Base-by-base conservation (phyloP, 768 basidiomycete genomes). In the Phaffia tasmanica region DNA sequence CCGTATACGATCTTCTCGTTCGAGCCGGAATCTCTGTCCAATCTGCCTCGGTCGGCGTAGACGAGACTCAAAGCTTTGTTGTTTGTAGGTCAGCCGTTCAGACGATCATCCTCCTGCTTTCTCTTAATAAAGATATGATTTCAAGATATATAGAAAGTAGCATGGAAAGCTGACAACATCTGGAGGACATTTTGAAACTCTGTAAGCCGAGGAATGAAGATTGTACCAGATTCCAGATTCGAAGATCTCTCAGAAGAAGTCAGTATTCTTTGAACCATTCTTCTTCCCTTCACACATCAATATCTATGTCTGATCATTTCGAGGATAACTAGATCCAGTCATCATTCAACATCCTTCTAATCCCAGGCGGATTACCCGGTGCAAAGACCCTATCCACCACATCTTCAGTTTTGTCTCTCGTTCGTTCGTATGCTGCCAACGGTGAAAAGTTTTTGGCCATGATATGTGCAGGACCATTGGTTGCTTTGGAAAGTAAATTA, bases 311-410 rank as follows among this genome's bases (percentile, higher is more conserved):
- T 42, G 35, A 11, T 5, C 11, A 42, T 42, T 42, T 11, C 8
- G 46, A 23, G 25, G 11, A 1, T 35, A 27, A 6, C 19, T 42
- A 14, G 58, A 47, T 48, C 18, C 15, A 35, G 11, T 11, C 23
- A 19, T 19, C 19, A 6, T 67, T 61, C 29, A 21, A 21, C 16
- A 14, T 57, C 27, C 46, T 67, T 56, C 3, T 67, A 27, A 54
- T 67, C 23, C 66, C 66, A 18, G 66, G 66, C 19, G 66, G 66
- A 16, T 2, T 67, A 16, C 66, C 66, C 1, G 66, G 66, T 11
- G 66, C 66, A 3, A 49, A 32, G 19, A 63, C 61, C 16, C 47
- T 67, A 25, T 51, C 66, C 46, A 19, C 51, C 0, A 50, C 66
- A 46, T 14, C 16, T 0, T 27, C 27, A 4, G 56, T 67, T 56